Base-by-base conservation (phyloP, 208 protist species). In the Crithidia thermophila region DNA sequence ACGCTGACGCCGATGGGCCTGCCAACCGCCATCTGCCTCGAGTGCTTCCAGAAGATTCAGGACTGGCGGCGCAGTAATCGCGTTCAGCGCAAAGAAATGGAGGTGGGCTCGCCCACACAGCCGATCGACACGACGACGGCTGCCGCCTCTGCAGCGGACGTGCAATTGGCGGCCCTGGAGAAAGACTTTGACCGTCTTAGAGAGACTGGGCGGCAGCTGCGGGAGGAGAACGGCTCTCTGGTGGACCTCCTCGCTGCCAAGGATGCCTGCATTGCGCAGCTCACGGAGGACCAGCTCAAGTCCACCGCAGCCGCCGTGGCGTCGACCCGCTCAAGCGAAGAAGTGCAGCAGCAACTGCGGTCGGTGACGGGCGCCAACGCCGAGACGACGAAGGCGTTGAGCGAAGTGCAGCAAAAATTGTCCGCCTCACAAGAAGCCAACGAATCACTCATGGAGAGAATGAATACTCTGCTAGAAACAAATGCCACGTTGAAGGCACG, bases 41-140 rank as follows among this genome's bases (percentile, higher is more conserved):
- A 79, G 28, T 93, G 87, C 66, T 88, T 88, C 52, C 70, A 68
- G 16, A 84, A 81, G 66, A 72, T 85, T 36, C 78, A 89, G 51
- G 76, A 80, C 56, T 65, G 52, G 51, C 70, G 59, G 45, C 57
- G 37, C 40, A 28, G 36, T 3, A 27, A 61, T 9, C 67, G 27
- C 11, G 50, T 66, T 36, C 45, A 67, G 42, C 69, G 63, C 16
- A 23, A 42, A 3, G 31, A 39, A 3, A 27, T 34, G 7, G 20
- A 28, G 21, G 13, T 13, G 16, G 45, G 33, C 3, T 33, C 31
- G 18, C 31, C 47, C 33, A 21, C 52, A 30, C 53, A 5, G 36
- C 52, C 21, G 34, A 21, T 30, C 21, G 21, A 30, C 13, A n/a
- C 52, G 36, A 34, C 31, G 18, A 25, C 28, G 27, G 21, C 64